A percentile compares a stretch with the other conserved stretches of the same genome.
These are phyloP conservation scores for Rubia yunnanensis DNA, from an alignment of 257 asterid genomes.

Conservation along the genomic window DNA sequence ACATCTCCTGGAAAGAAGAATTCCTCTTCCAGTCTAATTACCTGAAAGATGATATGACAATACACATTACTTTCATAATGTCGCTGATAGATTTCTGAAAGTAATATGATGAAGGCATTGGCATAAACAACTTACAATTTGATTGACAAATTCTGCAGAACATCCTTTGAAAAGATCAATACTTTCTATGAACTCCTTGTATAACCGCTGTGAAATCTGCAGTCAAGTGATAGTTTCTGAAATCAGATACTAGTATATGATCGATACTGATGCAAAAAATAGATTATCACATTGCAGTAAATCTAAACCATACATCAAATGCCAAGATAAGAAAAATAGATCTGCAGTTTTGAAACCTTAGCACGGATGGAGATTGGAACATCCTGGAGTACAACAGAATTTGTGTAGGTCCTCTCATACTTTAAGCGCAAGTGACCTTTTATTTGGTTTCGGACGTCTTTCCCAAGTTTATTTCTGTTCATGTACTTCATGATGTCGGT, in stretches of 20 bases:
- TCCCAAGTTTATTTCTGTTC: slow-evolving; percentile 73
- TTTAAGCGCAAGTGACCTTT: slow-evolving; percentile 88
- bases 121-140: slow-evolving; percentile 52
- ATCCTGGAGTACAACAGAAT: slow-evolving; percentile 71
- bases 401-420: slow-evolving; percentile 81
- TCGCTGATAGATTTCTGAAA: neutral
- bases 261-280: neutral
- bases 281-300: neutral
- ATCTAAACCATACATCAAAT: neutral
- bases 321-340: neutral
- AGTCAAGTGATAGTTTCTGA: slow-evolving; percentile 10
- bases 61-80: neutral
- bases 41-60: slow-evolving; percentile 29
- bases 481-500: slow-evolving; percentile 66
- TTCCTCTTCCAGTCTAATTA: slow-evolving; percentile 81
- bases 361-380: slow-evolving; percentile 84
- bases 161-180: slow-evolving; percentile 71
- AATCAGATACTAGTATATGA: neutral
- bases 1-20: slow-evolving; percentile 94
- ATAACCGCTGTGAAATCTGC: slow-evolving; percentile 79
- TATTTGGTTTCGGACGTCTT: slow-evolving; percentile 64
- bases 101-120: neutral
- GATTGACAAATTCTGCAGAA: slow-evolving; percentile 74
- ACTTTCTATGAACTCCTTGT: slow-evolving; percentile 53
- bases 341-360: slow-evolving; percentile 39